Evolutionary conservation across 164 flowering plant genomes (phyloP), one percentile per base, ranked within the genome.

Genomic region (Aristolochia fimbriata): DNA sequence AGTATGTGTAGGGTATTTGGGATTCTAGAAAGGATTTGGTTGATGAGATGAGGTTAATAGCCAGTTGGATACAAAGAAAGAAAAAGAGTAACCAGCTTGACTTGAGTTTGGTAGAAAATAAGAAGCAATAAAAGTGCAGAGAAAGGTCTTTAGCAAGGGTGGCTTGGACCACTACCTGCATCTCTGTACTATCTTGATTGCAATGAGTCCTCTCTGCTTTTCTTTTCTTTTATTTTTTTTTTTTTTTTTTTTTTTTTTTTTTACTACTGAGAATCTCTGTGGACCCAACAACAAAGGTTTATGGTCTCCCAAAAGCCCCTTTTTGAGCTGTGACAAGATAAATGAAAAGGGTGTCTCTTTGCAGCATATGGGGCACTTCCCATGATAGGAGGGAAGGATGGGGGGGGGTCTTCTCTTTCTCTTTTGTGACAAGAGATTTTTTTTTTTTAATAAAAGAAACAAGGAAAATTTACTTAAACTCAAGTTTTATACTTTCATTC

Each of bases 181-280:
- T 27, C 30, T 27, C 30, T 27, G 30, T 57, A 14, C 55, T 57
- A 37, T 54, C 30, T 64, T 64, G 67, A 64, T 64, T 25, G 61
- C 30, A 55, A 30, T 31, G 67, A 61, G 61, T 33, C 61, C 30
- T 27, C 30, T 37, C 20, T 7, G n/a, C 23, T n/a, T 27, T 27
- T n/a, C n/a, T n/a, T n/a, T n/a, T n/a, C n/a, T n/a, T n/a, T n/a
- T n/a, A n/a, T n/a, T n/a, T n/a, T n/a, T n/a, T n/a, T n/a, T n/a
- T n/a, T n/a, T n/a, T n/a, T n/a, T n/a, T n/a, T n/a, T n/a, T n/a
- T n/a, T n/a, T n/a, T n/a, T n/a, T n/a, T n/a, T 27, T 27, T 48
- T 24, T 37, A n/a, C 48, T 30, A 27, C 22, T 48, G 23, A 54
- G 22, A 57, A 57, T 57, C 67, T 64, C 57, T 15, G 20, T 49